Evolutionary conservation across 2,329 filamentous ascomycete genomes (phyloP).

Genomic region (Pestalotiopsis sp.): DNA sequence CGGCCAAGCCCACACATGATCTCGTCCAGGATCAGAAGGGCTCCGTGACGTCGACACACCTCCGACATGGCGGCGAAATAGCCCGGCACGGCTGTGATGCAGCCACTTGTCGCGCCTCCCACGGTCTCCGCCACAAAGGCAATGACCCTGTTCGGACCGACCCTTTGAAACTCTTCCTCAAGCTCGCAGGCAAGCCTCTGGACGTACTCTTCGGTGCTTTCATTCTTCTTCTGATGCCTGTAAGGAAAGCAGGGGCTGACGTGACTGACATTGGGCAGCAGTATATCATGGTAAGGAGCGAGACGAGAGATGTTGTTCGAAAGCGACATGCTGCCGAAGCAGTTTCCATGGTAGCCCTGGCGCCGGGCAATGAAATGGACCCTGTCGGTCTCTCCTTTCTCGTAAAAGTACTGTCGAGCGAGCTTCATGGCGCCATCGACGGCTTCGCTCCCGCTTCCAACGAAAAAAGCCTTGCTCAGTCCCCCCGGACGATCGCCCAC

Average conservation of each 20-base stretch:
- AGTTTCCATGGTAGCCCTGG: slow-evolving; percentile 72
- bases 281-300: slow-evolving; percentile 57
- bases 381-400: slow-evolving; percentile 53
- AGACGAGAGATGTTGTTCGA: slow-evolving; percentile 64
- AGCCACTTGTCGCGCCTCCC: slow-evolving; percentile 66
- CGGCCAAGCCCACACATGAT: slow-evolving; percentile 61
- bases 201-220: slow-evolving; percentile 59
- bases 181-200: slow-evolving; percentile 61
- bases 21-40: slow-evolving; percentile 69
- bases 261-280: slow-evolving; percentile 55
- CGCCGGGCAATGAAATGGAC: slow-evolving; percentile 65
- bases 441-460: slow-evolving; percentile 48
- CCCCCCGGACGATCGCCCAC: not conserved
- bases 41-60: slow-evolving; percentile 66
- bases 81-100: slow-evolving; percentile 61
- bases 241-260: slow-evolving; percentile 69
- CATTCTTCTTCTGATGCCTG: slow-evolving; percentile 50
- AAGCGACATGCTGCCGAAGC: slow-evolving; percentile 62
- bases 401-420: slow-evolving; percentile 66
- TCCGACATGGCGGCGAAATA: slow-evolving; percentile 66
- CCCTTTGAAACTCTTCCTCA: slow-evolving; percentile 60
- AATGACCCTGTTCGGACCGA: slow-evolving; percentile 65
- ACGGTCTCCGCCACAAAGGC: slow-evolving; percentile 71
- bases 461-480: not conserved
- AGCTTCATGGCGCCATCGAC: slow-evolving; percentile 71